These are phyloP conservation scores for Chaetomiaceae sp. DNA, from an alignment of 2,329 filamentous ascomycete genomes.

Conservation along the genomic window DNA sequence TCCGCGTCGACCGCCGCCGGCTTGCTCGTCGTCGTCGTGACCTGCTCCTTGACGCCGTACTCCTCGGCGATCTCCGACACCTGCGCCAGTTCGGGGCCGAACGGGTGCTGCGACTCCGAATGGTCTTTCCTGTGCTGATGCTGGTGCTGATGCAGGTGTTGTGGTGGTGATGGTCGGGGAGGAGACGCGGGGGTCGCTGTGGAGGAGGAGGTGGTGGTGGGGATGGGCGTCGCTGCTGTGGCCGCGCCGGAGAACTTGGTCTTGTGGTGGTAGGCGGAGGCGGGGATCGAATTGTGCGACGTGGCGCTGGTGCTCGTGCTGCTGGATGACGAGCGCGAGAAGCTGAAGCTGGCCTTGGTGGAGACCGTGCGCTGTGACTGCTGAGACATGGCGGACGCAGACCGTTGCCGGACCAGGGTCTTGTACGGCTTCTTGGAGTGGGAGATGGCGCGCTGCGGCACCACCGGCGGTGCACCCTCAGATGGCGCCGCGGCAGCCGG, in stretches of 20 bases:
- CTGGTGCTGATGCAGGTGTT: conserved; percentile 20
- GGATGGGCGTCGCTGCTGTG: conserved; percentile 10
- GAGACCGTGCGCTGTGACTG: conserved; percentile 48
- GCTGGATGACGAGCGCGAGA: conserved; percentile 53
- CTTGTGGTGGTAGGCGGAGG: conserved; percentile 16
- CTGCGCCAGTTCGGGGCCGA: conserved; percentile 83
- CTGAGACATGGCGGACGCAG: conserved; percentile 47
- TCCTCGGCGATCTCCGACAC: conserved; percentile 92
- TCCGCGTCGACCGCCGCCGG: conserved; percentile 68
- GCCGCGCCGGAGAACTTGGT: conserved; percentile 24
- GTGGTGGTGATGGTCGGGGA: conserved; percentile 10
- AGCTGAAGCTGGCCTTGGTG: conserved; percentile 50
- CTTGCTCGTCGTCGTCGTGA: too few relatives aligned
- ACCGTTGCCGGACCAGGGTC: conserved; percentile 48
- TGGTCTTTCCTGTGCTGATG: conserved; percentile 35
- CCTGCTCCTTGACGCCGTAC: conserved; percentile 57
- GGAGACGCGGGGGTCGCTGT: neutral
- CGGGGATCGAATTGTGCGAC: conserved; percentile 25
- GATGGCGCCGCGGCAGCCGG: conserved; percentile 33
- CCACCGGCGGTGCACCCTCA: conserved; percentile 56
- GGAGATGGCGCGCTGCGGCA: conserved; percentile 73
- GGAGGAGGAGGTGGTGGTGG: conserved; percentile 16
- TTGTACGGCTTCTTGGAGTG: conserved; percentile 84
- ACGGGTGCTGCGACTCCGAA: conserved; percentile 62
- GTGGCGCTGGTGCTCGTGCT: conserved; percentile 40